Conservation (phyloP, 2,329 filamentous ascomycete genomes). For the Aspergillus piperis region DNA sequence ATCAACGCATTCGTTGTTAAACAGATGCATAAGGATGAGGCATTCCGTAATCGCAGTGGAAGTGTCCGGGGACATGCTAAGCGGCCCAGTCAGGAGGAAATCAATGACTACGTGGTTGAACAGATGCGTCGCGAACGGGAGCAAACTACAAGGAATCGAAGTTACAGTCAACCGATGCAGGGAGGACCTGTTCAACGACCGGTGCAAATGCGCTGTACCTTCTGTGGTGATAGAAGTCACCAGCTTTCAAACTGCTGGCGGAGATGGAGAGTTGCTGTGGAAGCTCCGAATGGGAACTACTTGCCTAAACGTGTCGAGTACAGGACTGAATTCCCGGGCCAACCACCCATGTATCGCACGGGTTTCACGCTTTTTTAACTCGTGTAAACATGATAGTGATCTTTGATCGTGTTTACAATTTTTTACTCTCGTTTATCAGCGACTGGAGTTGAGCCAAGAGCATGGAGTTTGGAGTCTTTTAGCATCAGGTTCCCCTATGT, state of each 20-base stretch:
- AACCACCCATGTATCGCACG: constrained; percentile 27
- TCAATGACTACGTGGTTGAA: constrained; percentile 31
- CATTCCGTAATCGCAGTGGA: constrained; percentile 5
- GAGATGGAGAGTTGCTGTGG: constrained; percentile 26
- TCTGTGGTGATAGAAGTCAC: constrained; percentile 27
- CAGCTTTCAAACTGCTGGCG: constrained; percentile 28
- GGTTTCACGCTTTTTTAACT: constrained; percentile 26
- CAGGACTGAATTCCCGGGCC: constrained; percentile 22
- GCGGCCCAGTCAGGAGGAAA: constrained; percentile 32
- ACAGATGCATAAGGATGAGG: constrained; percentile 24
- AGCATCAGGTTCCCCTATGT: neutral
- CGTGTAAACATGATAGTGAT: neutral
- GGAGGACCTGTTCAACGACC: neutral
- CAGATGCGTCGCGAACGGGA: constrained; percentile 31
- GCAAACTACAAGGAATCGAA: constrained; percentile 19
- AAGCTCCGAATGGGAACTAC: constrained; percentile 26
- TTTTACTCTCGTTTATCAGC: neutral
- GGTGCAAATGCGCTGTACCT: constrained; percentile 20
- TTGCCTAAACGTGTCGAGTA: constrained; percentile 27
- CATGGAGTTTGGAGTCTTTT: constrained; percentile 9
- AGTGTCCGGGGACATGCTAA: constrained; percentile 21
- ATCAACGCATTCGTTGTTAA: constrained; percentile 31
- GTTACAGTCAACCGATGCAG: constrained; percentile 26
- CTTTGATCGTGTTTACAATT: neutral
- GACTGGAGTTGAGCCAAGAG: neutral